phyloP scores from a whole-genome alignment of 306 rosid genomes.

The Delonix regia region DNA sequence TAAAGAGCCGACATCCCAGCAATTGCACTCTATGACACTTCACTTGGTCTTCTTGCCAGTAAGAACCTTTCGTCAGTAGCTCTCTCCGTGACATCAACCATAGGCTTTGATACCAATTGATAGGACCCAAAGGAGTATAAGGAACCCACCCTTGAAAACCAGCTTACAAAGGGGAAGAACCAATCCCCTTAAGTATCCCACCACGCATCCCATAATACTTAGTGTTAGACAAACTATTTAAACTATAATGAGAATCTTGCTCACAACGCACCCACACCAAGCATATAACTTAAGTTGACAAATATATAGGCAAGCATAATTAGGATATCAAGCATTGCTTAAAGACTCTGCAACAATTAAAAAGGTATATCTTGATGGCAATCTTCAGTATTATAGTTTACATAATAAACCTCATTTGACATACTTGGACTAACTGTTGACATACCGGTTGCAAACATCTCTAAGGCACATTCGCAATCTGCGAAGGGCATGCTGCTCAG shows the following conservation, averaged over 20 bases:
- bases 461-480: constrained; percentile 98
- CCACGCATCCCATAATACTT: neutral
- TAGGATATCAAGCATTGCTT: neutral
- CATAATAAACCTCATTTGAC: neutral
- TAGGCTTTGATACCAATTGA: too few relatives aligned
- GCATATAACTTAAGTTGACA: neutral
- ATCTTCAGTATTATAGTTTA: neutral
- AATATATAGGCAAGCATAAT: neutral
- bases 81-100: too few relatives aligned
- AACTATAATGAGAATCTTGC: neutral
- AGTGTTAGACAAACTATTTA: neutral
- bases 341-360: neutral
- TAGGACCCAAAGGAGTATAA: too few relatives aligned
- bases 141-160: too few relatives aligned
- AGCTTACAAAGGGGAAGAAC: too few relatives aligned
- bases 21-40: too few relatives aligned
- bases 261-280: neutral
- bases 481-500: constrained; percentile 97
- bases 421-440: constrained; percentile 2
- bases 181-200: too few relatives aligned
- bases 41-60: too few relatives aligned
- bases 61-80: too few relatives aligned
- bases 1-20: too few relatives aligned
- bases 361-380: neutral
- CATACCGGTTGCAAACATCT: constrained; percentile 96